Evolutionary conservation across 2,329 filamentous ascomycete species (phyloP).

Genomic region (Lanzia echinophila): DNA sequence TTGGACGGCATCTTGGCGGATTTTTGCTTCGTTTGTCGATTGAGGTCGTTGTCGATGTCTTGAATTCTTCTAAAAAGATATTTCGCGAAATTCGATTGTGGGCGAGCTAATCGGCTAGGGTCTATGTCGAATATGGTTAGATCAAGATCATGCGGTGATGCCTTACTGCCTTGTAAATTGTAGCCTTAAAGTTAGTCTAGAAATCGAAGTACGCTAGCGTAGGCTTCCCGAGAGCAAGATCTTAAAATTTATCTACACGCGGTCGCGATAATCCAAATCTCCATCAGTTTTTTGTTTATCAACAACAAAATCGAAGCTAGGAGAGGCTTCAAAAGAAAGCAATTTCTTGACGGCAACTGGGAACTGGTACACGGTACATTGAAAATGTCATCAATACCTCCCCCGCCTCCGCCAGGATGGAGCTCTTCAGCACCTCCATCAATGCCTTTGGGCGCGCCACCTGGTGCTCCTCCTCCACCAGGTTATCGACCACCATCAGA

Average conservation of each 20-base stretch:
- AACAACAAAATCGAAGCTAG: slow-evolving; percentile 4
- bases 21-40: slow-evolving; percentile 28
- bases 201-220: slow-evolving; percentile 6
- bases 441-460: slow-evolving; percentile 40
- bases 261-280: slow-evolving; percentile 2
- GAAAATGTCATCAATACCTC: slow-evolving; percentile 53
- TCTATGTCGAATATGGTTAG: slow-evolving; percentile 6
- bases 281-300: slow-evolving; percentile 4
- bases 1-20: slow-evolving; percentile 44
- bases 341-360: slow-evolving; percentile 20
- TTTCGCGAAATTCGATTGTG: slow-evolving; percentile 4
- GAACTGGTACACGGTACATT: slow-evolving; percentile 17
- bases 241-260: slow-evolving; percentile 8
- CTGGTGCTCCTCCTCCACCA: slow-evolving; percentile 65
- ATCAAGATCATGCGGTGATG: not conserved
- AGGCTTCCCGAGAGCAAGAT: not conserved
- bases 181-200: slow-evolving; percentile 1
- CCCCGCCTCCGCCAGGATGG: slow-evolving; percentile 65
- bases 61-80: slow-evolving; percentile 3
- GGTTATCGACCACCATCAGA: slow-evolving; percentile 76
- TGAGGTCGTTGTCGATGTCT: slow-evolving; percentile 22
- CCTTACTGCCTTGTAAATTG: not conserved
- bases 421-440: slow-evolving; percentile 44
- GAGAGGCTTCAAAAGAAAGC: slow-evolving; percentile 4
- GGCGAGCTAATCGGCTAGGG: slow-evolving; percentile 9